Percentiles rank a stretch among this genome's conserved stretches.
These are phyloP conservation scores for Penicillium malachiteum DNA, from an alignment of 495 filamentous ascomycete species.

Conservation along the genomic window DNA sequence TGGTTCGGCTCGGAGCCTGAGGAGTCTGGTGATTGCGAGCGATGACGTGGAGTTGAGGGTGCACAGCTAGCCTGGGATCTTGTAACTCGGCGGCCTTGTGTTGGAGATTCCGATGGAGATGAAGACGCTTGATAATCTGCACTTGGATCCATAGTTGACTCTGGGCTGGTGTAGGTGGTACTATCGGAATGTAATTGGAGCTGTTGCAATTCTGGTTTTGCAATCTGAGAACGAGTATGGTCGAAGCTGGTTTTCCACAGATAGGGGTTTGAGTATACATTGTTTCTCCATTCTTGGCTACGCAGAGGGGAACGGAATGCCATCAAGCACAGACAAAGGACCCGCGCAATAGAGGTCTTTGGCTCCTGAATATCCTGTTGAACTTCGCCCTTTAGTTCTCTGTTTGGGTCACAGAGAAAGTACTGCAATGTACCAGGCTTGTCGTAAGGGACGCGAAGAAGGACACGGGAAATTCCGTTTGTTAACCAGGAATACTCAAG, in stretches of 20 bases:
- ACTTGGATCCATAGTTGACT: no score
- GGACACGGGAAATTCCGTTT: slow-evolving; percentile 28
- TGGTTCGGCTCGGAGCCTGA: no score
- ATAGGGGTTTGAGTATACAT: slow-evolving; percentile 11
- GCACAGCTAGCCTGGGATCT: no score
- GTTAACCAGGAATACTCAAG: slow-evolving; percentile 35
- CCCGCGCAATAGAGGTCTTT: slow-evolving; percentile 26
- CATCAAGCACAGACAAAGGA: slow-evolving; percentile 33
- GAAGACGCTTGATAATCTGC: no score
- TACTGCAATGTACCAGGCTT: slow-evolving; percentile 39
- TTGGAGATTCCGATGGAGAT: no score
- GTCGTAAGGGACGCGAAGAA: slow-evolving; percentile 33
- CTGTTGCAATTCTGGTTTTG: slow-evolving; percentile 16
- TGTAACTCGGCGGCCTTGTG: no score
- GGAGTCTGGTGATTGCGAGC: no score
- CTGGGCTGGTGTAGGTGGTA: no score
- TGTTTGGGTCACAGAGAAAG: slow-evolving; percentile 33
- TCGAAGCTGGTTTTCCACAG: slow-evolving; percentile 28
- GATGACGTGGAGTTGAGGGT: no score
- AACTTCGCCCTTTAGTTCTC: slow-evolving; percentile 22
- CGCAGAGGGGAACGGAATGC: slow-evolving; percentile 20
- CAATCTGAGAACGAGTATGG: slow-evolving; percentile 19
- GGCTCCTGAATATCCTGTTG: slow-evolving; percentile 17
- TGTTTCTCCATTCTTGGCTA: slow-evolving; percentile 34
- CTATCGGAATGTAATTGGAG: no score